Conservation (phyloP, 2,329 filamentous ascomycete genomes). For the Pseudogymnoascus sp. region DNA sequence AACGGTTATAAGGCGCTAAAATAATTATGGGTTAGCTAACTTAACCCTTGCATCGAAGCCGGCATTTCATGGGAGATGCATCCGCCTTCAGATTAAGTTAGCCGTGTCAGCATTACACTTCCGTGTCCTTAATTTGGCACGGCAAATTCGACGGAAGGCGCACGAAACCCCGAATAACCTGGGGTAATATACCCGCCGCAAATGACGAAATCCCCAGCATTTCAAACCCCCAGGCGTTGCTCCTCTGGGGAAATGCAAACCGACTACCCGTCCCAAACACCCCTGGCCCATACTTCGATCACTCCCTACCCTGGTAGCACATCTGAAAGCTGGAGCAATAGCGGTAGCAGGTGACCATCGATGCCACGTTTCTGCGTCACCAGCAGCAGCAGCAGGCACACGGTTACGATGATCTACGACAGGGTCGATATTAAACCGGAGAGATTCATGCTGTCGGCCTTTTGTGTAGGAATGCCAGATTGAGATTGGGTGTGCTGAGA, state of each 20-base stretch:
- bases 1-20: neutral
- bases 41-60: neutral
- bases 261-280: neutral
- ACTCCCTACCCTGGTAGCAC: neutral
- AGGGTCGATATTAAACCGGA: neutral
- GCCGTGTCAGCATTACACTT: neutral
- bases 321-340: neutral
- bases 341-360: neutral
- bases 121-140: neutral
- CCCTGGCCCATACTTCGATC: neutral
- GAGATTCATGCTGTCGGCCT: neutral
- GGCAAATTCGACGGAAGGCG: neutral
- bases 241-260: neutral
- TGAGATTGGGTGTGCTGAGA: neutral
- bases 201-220: neutral
- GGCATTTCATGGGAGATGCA: neutral
- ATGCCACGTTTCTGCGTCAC: neutral
- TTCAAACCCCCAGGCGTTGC: neutral
- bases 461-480: neutral
- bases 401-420: neutral
- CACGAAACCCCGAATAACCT: neutral
- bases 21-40: neutral
- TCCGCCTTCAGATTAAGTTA: neutral
- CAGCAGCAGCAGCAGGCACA: neutral
- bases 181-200: neutral